These are phyloP conservation scores for Skeletonema menzelii DNA, from an alignment of 108 stramenopile species.

Conservation along the genomic window DNA sequence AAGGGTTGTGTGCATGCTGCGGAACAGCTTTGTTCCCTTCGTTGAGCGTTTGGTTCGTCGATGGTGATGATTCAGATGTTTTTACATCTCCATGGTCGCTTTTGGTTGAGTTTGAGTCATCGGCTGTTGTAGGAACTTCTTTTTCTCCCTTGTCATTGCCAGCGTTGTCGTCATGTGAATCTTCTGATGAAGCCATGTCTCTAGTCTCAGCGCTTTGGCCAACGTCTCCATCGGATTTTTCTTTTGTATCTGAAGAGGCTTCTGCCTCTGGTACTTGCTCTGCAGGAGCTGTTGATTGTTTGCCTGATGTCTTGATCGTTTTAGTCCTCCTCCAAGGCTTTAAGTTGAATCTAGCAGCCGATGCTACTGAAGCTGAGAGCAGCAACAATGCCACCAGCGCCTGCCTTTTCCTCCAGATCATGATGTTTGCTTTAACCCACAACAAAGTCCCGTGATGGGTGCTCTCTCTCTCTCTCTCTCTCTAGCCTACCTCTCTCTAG, in stretches of 20 bases:
- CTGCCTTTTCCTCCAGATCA: not conserved
- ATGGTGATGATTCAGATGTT: not conserved
- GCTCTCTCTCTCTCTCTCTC: too few relatives aligned
- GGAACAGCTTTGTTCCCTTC: conserved; percentile 8
- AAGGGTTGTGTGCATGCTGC: not conserved
- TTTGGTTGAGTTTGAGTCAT: conserved; percentile 5
- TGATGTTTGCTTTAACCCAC: too few relatives aligned
- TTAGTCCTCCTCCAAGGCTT: not conserved
- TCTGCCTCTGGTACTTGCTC: not conserved
- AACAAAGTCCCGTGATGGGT: too few relatives aligned
- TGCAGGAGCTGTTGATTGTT: not conserved
- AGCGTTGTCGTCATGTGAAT: not conserved
- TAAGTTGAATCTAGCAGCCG: not conserved
- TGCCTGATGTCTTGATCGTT: not conserved
- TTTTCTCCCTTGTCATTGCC: not conserved
- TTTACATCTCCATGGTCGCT: not conserved
- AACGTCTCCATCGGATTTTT: conserved; percentile 8
- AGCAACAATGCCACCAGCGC: not conserved
- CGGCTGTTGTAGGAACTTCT: not conserved
- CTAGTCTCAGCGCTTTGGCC: conserved; percentile 1
- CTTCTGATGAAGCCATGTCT: not conserved
- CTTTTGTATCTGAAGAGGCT: not conserved
- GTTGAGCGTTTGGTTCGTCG: not conserved
- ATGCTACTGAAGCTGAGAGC: not conserved
- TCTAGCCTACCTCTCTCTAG: too few relatives aligned